Evolutionary conservation across 768 basidiomycete species (phyloP), one percentile per base, ranked within the genome.

Genomic region (Rhizopogon roseolus): DNA sequence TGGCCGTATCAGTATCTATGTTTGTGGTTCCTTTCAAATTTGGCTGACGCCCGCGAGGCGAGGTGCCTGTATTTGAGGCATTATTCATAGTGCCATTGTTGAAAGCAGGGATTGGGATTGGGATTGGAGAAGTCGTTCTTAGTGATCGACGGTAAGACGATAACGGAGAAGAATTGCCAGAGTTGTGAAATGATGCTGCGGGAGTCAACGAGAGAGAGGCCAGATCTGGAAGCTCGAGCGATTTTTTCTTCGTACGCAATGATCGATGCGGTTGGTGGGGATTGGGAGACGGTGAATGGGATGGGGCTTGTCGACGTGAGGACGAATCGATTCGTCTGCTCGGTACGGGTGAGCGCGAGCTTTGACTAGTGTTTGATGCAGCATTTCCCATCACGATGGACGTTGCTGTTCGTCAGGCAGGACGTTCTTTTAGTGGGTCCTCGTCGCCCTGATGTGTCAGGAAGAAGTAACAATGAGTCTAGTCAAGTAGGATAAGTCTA

Each of bases 211-310:
- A 70, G 58, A 80, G 75, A 54, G 71, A 70, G 11, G 78, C 78
- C 61, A 90, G 82, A 73, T 89, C 88, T 50, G 88, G 88, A 25
- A 90, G 76, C 65, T 90, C 86, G 17, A 90, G 80, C 0, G 85
- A 86, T 64, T 77, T 81, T 70, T 86, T 88, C 76, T 85, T 88
- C 19, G 75, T 73, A 39, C 84, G 76, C 54, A 88, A 70, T 41
- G 86, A 85, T 32, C 75, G 73, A 66, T 87, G 85, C 1, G 83
- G 75, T 62, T 70, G 68, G 54, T 69, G 68, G 44, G 68, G 64
- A 41, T 66, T 66, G 1, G 80, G 76, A 38, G 76, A 75, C 36
- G 70, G 69, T 3, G 76, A 77, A 55, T 62, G 62, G 10, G 69
- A 61, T 40, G 51, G 59, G 34, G 52, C 32, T 32, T 60, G 58